Percentiles rank a stretch among this genome's conserved stretches.
phyloP scores from a whole-genome alignment of 31 red algal species.

The Bonnemaisonia californica region DNA sequence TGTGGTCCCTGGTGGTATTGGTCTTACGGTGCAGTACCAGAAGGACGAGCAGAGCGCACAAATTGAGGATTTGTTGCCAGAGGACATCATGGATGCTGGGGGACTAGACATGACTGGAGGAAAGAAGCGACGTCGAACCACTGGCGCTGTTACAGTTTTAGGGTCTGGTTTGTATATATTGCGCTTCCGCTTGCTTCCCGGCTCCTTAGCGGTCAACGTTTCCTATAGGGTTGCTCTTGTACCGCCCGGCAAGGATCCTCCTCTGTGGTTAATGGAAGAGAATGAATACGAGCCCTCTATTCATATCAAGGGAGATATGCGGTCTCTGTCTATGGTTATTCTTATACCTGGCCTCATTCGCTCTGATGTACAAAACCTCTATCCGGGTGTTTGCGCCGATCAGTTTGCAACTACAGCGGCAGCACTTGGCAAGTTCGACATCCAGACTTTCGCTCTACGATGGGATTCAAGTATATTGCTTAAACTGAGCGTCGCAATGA shows the following conservation, averaged over 20 bases:
- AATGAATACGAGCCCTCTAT: constrained; percentile 46
- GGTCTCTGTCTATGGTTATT: constrained; percentile 55
- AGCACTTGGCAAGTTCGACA: constrained; percentile 28
- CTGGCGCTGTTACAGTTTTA: constrained; percentile 58
- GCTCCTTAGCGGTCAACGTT: constrained; percentile 58
- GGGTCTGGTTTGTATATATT: constrained; percentile 50
- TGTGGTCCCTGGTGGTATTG: constrained; percentile 57
- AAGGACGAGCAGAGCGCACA: neutral
- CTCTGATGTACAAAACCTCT: constrained; percentile 21
- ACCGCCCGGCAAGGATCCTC: constrained; percentile 52
- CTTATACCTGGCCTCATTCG: constrained; percentile 55
- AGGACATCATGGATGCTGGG: constrained; percentile 66
- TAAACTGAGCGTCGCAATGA: constrained; percentile 59
- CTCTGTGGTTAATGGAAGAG: constrained; percentile 62
- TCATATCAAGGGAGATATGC: constrained; percentile 33
- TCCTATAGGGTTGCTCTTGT: constrained; percentile 57
- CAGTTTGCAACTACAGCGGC: constrained; percentile 42
- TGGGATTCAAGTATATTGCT: constrained; percentile 60
- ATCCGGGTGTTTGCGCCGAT: constrained; percentile 67
- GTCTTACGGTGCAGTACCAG: constrained; percentile 40
- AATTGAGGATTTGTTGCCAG: constrained; percentile 35
- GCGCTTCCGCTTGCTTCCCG: constrained; percentile 54
- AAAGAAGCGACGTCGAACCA: constrained; percentile 41
- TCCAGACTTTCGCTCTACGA: constrained; percentile 60
- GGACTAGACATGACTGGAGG: constrained; percentile 38